Base-by-base conservation (phyloP, 495 filamentous ascomycete species). In the Tuber umbilicatum region DNA sequence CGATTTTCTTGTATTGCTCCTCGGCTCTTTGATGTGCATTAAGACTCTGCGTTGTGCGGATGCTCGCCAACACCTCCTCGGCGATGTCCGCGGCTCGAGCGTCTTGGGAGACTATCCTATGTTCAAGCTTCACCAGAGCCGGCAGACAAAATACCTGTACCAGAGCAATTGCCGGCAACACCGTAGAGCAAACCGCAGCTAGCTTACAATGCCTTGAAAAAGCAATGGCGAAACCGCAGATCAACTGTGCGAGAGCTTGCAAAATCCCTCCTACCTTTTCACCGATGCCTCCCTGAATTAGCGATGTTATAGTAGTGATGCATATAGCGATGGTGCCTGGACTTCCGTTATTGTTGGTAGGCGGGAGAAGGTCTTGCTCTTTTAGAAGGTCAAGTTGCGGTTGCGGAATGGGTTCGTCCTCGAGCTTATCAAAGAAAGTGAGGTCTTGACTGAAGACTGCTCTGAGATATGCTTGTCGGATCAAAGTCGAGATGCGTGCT, bases 281-380 rank as follows among this genome's bases (percentile, higher is more conserved):
- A 2, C 89, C 91, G 55, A 92, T 89, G 47, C 90, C 90, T 38
- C 87, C 83, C 70, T 92, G 90, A 41, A 92, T 83, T 0, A 87
- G 84, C 73, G 90, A 91, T n/a, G 89, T 87, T 0, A 87, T 86
- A 16, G 86, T 85, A 16, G 90, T 90, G 76, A 91, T 88, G 35
- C 88, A 87, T 31, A 87, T 87, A 38, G 87, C 87, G 7, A 80
- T 78, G 0, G 78, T 77, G 35, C 79, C 79, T 5, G 73, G 73
- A 31, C 73, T 80, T 5, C 78, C 78, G 2, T 76, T 76, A 27
- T 79, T 76, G 55, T 79, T 69, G 14, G 72, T 60, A 19, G 67
- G 69, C 14, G 77, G 70, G 16, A 68, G 19, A 37, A 79, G 47
- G 27, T 64, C 55, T 17, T 64, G 27, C 35, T 64, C 27, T 6